Conservation (phyloP, 2,329 filamentous ascomycete species). For the Aspergillus tamarii region DNA sequence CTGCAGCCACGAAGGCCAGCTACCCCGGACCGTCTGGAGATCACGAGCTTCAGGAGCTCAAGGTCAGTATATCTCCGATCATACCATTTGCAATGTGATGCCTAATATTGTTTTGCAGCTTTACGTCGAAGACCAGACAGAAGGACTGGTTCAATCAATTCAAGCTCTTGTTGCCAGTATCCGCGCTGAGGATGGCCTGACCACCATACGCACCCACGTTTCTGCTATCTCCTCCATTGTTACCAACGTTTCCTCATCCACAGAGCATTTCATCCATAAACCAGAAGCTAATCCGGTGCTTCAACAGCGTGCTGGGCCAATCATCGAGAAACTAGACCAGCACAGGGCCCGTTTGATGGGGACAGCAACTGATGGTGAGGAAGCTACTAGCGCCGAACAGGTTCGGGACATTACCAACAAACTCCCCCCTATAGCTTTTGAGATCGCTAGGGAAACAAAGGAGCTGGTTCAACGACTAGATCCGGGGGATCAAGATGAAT, state of each 20-base stretch:
- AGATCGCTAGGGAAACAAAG: slow-evolving; percentile 80
- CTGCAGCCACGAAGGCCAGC: slow-evolving; percentile 34
- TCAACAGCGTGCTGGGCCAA: slow-evolving; percentile 48
- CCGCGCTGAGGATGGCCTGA: slow-evolving; percentile 65
- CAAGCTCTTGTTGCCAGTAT: slow-evolving; percentile 78
- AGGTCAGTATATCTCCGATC: slow-evolving; percentile 47
- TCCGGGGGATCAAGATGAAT: slow-evolving; percentile 36
- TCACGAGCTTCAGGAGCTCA: slow-evolving; percentile 62
- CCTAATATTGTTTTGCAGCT: slow-evolving; percentile 52
- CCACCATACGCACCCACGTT: slow-evolving; percentile 71
- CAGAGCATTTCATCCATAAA: slow-evolving; percentile 58
- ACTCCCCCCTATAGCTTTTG: slow-evolving; percentile 82
- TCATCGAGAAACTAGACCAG: slow-evolving; percentile 54
- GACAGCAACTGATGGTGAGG: slow-evolving; percentile 63
- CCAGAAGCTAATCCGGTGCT: slow-evolving; percentile 53
- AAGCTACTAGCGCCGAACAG: slow-evolving; percentile 58
- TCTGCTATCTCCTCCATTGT: slow-evolving; percentile 71
- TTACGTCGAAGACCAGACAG: slow-evolving; percentile 82
- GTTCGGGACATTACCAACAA: slow-evolving; percentile 65
- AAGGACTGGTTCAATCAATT: slow-evolving; percentile 75
- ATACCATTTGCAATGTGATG: not conserved
- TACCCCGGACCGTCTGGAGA: slow-evolving; percentile 49
- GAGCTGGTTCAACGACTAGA: slow-evolving; percentile 63
- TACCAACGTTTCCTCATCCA: slow-evolving; percentile 68
- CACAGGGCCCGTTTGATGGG: slow-evolving; percentile 69